Evolutionary conservation across 2,329 filamentous ascomycete species (phyloP).

Genomic region (Cladosporium velox): DNA sequence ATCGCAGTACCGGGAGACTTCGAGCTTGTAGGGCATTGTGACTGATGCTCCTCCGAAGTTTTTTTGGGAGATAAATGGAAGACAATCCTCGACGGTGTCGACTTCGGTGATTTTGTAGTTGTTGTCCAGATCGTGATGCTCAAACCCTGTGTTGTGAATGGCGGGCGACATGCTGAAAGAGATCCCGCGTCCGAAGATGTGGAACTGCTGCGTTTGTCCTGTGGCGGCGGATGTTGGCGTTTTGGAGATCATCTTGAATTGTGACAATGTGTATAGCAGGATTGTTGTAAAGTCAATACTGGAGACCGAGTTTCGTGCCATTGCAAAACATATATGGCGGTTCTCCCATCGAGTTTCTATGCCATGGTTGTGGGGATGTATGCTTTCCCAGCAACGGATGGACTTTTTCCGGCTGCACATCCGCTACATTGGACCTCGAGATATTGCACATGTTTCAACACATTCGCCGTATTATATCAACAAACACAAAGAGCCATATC

Average conservation of each 20-base stretch:
- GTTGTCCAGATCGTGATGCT: background rate
- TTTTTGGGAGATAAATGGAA: background rate
- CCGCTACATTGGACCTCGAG: background rate
- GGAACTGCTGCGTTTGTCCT: background rate
- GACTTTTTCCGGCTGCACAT: background rate
- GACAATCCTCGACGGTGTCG: background rate
- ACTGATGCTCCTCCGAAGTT: slow-evolving; percentile 6
- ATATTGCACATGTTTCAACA: background rate
- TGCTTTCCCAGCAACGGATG: background rate
- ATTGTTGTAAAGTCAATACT: background rate
- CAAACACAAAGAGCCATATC: background rate
- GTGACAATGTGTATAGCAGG: background rate
- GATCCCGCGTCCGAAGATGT: slow-evolving; percentile 8
- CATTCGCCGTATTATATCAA: background rate
- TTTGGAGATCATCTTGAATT: background rate
- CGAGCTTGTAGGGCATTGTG: slow-evolving; percentile 8
- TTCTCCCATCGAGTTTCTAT: background rate
- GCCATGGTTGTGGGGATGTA: background rate
- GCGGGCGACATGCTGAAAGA: slow-evolving; percentile 9
- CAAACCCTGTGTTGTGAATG: slow-evolving; percentile 7
- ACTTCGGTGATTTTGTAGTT: slow-evolving; percentile 6
- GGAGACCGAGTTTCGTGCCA: background rate
- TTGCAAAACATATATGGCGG: background rate
- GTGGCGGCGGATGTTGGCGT: background rate
- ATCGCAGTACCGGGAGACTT: slow-evolving; percentile 5